Percentiles rank a stretch among this genome's conserved stretches.
These are phyloP conservation scores for Teunomyces funiuensis DNA, from an alignment of 805 yeast genomes.

Conservation along the genomic window DNA sequence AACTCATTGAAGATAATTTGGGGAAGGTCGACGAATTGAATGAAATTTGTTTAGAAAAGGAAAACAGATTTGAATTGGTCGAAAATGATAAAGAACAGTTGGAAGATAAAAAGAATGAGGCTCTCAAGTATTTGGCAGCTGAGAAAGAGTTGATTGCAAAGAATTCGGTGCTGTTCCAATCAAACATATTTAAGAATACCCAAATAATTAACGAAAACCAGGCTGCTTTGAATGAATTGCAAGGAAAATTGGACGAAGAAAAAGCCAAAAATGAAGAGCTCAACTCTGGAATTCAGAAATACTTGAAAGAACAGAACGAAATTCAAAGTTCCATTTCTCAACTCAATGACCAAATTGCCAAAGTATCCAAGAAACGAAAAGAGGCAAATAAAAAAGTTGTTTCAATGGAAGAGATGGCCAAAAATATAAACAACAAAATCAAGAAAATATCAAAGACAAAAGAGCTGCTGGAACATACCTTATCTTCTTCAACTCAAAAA, in stretches of 20 bases:
- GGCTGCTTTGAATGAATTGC: constrained; percentile 37
- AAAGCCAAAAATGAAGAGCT: constrained; percentile 40
- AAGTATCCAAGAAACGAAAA: constrained; percentile 29
- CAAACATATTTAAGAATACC: constrained; percentile 40
- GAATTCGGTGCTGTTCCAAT: constrained; percentile 58
- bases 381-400: constrained; percentile 51
- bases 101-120: constrained; percentile 70
- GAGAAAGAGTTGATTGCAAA: constrained; percentile 62
- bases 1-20: constrained; percentile 64
- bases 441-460: constrained; percentile 59
- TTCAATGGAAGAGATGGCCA: constrained; percentile 72
- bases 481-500: constrained; percentile 47
- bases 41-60: constrained; percentile 78
- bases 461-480: constrained; percentile 44
- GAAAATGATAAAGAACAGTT: constrained; percentile 66
- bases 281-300: constrained; percentile 29
- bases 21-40: constrained; percentile 69
- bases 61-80: constrained; percentile 74
- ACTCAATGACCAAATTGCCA: constrained; percentile 21
- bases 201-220: constrained; percentile 39
- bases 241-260: constrained; percentile 45
- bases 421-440: constrained; percentile 58
- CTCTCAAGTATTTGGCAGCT: constrained; percentile 59
- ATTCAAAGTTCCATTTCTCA: constrained; percentile 25
- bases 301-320: constrained; percentile 28